Base-by-base conservation (phyloP, 2,329 filamentous ascomycete genomes). In the Verticillium alfalfae region DNA sequence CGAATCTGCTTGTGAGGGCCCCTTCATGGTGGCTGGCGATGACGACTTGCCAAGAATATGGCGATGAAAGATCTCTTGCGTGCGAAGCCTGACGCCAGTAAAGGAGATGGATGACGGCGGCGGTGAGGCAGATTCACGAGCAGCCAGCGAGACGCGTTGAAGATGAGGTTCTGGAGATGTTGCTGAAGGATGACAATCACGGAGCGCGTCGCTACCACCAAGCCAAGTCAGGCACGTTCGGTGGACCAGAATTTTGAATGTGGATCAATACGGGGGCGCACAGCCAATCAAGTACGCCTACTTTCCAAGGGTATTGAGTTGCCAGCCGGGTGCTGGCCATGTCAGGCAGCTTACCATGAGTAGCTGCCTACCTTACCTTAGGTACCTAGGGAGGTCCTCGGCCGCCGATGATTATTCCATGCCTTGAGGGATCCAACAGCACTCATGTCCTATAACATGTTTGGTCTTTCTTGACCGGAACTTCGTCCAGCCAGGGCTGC, bases 111-210 rank as follows among this genome's bases (percentile, higher is more conserved):
- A 22, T 55, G 55, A 18, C 38, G 34, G 34, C 55, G 55, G 22
- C 5, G 55, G 26, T 31, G 26, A 10, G 8, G 45, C n/a, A 52
- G 45, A 18, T 18, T 52, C 6, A 7, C 45, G 13, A 18, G n/a
- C 45, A 18, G 22, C 18, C 45, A 22, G 18, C 45, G 18, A 52
- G 55, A 38, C 55, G 55, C 55, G 55, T 57, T 57, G 31, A 52
- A 10, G 45, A 52, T 52, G 45, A 52, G 45, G 22, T 22, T 52
- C 45, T 64, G 54, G 61, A 58, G 37, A 37, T 41, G 45, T 52
- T 52, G 45, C 45, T 22, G 18, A 52, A 18, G 18, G n/a, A 37
- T 31, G 26, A 18, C 18, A 52, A 52, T 52, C 45, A 52, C 45
- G 45, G 45, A 26, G 45, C 45, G 45, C 45, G 45, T 52, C 22